Evolutionary conservation across 2,329 filamentous ascomycete species (phyloP), one percentile per base, ranked within the genome.

Genomic region (Stagonosporopsis rhizophila): DNA sequence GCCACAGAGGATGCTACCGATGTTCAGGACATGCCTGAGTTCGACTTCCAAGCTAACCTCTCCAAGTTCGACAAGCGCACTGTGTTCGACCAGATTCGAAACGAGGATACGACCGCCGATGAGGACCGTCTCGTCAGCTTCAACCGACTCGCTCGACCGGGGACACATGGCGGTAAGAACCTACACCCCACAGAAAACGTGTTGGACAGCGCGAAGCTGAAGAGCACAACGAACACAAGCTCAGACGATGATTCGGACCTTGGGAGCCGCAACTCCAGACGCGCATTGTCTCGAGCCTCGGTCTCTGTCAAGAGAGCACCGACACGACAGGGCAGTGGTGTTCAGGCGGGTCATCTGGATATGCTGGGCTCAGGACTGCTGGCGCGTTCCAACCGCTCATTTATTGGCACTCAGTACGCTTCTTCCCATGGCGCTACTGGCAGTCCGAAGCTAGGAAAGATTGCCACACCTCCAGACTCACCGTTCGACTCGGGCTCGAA

Each of bases 1-100:
- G 92, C 91, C 4, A 97, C 94, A 0, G 95, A 97, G 72, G 94
- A 98, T 70, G 93, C 94, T 20, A 97, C 92, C 0, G 95, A 98
- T 72, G 91, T 95, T 20, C 91, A 94, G 77, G 94, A 96, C 72
- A 85, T 95, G 81, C 91, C 90, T 11, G 95, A 98, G 59, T 98
- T 98, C 67, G 94, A 98, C 75, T 98, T 98, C 69, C 88, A 91
- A 67, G 88, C 87, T 51, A 92, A 92, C 63, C 82, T 98, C 28
- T 93, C 91, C 42, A 96, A 96, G 71, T 98, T 98, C 68, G 93
- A 98, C 80, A 98, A 98, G 79, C 87, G 89, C 52, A 88, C 88
- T 1, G 87, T 98, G 8, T 99, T 99, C 72, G 90, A 94, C 63
- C 89, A 97, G 76, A 95, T 98, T 75, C 85, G 91, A 57, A 91